Conservation (phyloP, 75 land plant species). For the Sequoia sempervirens region DNA sequence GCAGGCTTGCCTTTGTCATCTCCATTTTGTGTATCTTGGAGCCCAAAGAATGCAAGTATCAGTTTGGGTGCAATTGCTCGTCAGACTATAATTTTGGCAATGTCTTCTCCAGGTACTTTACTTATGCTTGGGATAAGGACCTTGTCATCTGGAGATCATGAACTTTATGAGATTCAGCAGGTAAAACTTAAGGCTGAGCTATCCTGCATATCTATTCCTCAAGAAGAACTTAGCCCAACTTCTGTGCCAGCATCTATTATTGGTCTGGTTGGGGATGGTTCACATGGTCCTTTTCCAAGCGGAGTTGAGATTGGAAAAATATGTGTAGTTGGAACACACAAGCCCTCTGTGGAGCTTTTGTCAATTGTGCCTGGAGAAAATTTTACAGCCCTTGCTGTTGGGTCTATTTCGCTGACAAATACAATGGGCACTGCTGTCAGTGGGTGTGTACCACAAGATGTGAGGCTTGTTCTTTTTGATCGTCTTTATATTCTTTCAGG, state of each 20-base stretch:
- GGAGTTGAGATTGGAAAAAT: constrained; percentile 41
- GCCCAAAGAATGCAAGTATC: constrained; percentile 41
- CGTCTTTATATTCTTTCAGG: constrained; percentile 78
- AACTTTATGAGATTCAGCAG: constrained; percentile 59
- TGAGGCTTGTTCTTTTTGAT: constrained; percentile 79
- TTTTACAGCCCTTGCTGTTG: constrained; percentile 65
- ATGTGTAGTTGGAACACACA: constrained; percentile 90
- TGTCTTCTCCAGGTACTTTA: constrained; percentile 73
- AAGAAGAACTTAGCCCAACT: constrained; percentile 25
- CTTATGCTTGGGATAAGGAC: constrained; percentile 65
- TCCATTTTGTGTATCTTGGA: constrained; percentile 87
- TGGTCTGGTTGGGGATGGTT: constrained; percentile 22
- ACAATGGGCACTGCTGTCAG: constrained; percentile 60
- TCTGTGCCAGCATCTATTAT: constrained; percentile 26
- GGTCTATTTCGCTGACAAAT: constrained; percentile 56
- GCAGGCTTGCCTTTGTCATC: constrained; percentile 45
- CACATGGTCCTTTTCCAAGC: constrained; percentile 17
- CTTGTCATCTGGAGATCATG: constrained; percentile 34
- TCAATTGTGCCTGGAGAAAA: constrained; percentile 58
- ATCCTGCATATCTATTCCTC: constrained; percentile 91
- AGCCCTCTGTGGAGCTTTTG: constrained; percentile 89
- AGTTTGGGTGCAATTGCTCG: constrained; percentile 59
- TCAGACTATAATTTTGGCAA: constrained; percentile 58
- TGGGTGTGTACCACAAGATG: constrained; percentile 93
- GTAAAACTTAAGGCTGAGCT: constrained; percentile 61